phyloP scores from a whole-genome alignment of 176 grass and related monocot genomes.

The Triticum monococcum region DNA sequence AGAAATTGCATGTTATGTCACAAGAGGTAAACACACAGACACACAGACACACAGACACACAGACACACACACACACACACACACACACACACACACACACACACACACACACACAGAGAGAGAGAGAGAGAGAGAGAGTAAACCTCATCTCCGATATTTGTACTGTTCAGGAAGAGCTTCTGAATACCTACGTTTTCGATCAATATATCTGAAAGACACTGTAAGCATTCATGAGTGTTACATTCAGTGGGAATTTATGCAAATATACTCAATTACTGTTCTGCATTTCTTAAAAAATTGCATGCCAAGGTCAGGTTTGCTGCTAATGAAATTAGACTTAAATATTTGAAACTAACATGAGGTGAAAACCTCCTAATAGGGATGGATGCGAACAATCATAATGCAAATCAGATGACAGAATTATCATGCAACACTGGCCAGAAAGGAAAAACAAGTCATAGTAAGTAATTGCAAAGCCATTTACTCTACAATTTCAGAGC shows the following conservation, averaged over 20 bases:
- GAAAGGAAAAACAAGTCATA: constrained; percentile 14
- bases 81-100: no score
- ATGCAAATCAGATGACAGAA: not conserved
- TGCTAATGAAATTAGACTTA: constrained; percentile 13
- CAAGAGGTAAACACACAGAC: not conserved
- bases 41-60: no score
- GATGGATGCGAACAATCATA: constrained; percentile 13
- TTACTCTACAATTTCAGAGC: not conserved
- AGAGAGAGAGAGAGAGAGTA: not conserved
- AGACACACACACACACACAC: not conserved
- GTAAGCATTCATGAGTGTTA: constrained; percentile 74
- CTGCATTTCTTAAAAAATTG: not conserved
- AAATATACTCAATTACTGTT: constrained; percentile 19
- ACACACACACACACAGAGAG: not conserved
- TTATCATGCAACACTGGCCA: not conserved
- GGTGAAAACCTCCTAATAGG: constrained; percentile 1
- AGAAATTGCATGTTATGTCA: constrained; percentile 12
- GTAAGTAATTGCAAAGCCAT: not conserved
- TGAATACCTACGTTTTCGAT: constrained; percentile 78
- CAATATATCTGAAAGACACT: constrained; percentile 99
- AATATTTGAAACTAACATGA: not conserved
- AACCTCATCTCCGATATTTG: constrained; percentile 92
- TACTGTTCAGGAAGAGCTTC: constrained; percentile 91
- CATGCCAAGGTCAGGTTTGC: not conserved
- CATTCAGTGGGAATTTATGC: constrained; percentile 31